phyloP scores from a whole-genome alignment of 306 rosid species.

The Rosa rugosa region DNA sequence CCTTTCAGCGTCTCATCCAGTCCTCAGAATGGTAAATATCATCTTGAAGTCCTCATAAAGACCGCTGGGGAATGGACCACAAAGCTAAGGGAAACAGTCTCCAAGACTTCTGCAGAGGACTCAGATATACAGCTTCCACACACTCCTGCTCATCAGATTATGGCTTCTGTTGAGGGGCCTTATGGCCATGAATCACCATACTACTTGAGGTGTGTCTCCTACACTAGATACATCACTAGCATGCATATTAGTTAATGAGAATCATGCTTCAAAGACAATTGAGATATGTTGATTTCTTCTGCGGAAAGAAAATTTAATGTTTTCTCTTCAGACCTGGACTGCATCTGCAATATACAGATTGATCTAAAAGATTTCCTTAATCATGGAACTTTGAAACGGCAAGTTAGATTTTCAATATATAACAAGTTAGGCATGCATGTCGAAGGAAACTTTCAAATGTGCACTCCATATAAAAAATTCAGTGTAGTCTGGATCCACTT shows the following conservation, averaged over 20 bases:
- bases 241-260: neutral
- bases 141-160: constrained; percentile 18
- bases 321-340: neutral
- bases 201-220: constrained; percentile 48
- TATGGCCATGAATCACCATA: constrained; percentile 69
- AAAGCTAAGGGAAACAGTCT: constrained; percentile 36
- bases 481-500: neutral
- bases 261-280: neutral
- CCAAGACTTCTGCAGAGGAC: constrained; percentile 26
- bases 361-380: neutral
- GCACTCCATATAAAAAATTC: neutral
- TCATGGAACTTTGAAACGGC: neutral
- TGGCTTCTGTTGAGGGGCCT: constrained; percentile 68
- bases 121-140: constrained; percentile 20
- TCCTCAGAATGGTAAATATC: constrained; percentile 61
- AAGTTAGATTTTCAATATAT: neutral
- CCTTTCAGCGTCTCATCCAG: constrained; percentile 74
- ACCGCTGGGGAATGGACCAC: constrained; percentile 60
- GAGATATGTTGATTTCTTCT: neutral
- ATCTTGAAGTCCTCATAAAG: constrained; percentile 59
- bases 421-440: neutral
- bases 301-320: neutral
- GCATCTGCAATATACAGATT: neutral
- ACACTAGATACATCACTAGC: neutral
- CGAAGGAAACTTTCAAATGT: neutral